These are phyloP conservation scores for Salix caprea DNA, from an alignment of 345 rosid genomes.

Conservation along the genomic window DNA sequence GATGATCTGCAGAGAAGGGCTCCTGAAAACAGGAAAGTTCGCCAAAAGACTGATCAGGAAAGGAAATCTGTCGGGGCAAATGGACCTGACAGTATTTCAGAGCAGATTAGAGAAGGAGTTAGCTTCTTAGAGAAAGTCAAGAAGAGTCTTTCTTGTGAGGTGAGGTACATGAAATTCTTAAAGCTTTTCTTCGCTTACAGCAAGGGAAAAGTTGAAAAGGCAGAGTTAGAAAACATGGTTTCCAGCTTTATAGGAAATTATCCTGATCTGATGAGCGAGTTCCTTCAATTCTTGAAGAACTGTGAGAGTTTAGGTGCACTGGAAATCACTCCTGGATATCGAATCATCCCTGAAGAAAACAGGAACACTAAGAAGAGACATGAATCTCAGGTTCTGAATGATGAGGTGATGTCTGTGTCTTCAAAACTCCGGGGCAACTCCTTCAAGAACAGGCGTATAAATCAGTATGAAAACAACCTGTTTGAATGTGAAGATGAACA, in stretches of 20 bases:
- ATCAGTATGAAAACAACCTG: neutral
- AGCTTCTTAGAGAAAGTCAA: neutral
- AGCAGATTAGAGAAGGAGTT: neutral
- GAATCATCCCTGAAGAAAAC: too few species aligned
- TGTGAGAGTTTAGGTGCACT: neutral
- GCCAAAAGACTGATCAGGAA: neutral
- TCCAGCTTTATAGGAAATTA: neutral
- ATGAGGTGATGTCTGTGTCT: too few species aligned
- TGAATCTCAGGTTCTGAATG: too few species aligned
- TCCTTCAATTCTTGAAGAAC: neutral
- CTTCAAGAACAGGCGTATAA: neutral
- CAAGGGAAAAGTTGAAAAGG: neutral
- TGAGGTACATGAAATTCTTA: neutral
- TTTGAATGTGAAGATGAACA: neutral
- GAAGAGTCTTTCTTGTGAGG: neutral
- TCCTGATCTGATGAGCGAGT: neutral
- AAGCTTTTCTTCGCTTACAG: neutral
- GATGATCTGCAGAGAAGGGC: neutral
- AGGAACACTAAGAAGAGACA: too few species aligned
- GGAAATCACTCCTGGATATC: neutral
- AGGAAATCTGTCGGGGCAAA: neutral
- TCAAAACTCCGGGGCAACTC: too few species aligned
- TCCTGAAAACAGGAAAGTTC: neutral
- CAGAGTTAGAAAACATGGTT: neutral
- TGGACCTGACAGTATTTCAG: neutral